Evolutionary conservation across 495 filamentous ascomycete species (phyloP).

Genomic region (Neurospora tetraspora): DNA sequence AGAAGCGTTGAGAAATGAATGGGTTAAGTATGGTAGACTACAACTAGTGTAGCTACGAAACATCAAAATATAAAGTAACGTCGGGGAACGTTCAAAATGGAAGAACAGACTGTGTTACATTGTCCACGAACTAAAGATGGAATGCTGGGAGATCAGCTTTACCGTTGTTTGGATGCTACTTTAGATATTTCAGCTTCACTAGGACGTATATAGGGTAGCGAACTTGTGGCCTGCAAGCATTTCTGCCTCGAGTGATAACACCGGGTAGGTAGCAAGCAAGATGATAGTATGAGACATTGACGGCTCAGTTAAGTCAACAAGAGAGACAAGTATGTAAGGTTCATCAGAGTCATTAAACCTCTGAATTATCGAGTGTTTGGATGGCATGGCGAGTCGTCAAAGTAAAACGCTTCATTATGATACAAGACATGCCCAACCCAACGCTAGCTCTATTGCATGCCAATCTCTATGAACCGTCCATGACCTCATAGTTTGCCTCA

Average conservation of each 20-base stretch:
- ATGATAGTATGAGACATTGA: too few relatives aligned
- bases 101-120: background rate
- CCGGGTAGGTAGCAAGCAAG: background rate
- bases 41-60: background rate
- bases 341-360: background rate
- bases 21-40: too few relatives aligned
- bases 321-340: background rate
- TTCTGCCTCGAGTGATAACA: background rate
- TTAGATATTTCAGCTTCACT: background rate
- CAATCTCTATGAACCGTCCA: slow-evolving; percentile 6
- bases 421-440: slow-evolving; percentile 2
- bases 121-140: background rate
- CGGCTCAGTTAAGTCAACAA: background rate
- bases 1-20: background rate
- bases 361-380: background rate
- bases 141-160: background rate
- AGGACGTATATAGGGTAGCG: background rate
- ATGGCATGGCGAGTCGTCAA: background rate
- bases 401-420: slow-evolving; percentile 2
- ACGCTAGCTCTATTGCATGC: slow-evolving; percentile 5
- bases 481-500: background rate
- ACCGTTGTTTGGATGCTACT: background rate
- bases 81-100: background rate
- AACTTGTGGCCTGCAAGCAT: background rate
- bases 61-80: background rate